These are phyloP conservation scores for Boletellus ananas DNA, from an alignment of 768 basidiomycete genomes.

Conservation along the genomic window DNA sequence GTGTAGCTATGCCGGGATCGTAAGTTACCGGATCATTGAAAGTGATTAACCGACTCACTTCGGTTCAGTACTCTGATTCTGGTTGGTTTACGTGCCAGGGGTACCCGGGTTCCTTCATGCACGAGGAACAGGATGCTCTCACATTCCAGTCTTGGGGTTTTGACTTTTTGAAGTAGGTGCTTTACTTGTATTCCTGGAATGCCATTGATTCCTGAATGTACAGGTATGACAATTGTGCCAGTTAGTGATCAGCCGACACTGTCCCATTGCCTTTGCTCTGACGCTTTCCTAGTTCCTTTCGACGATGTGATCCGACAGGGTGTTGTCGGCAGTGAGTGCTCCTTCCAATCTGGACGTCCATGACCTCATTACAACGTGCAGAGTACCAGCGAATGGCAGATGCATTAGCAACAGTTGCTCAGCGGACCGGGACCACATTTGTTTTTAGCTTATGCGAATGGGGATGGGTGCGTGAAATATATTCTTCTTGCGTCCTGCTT, in stretches of 20 bases:
- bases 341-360: background rate
- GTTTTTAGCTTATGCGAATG: constrained; percentile 64
- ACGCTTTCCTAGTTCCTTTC: constrained; percentile 43
- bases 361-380: constrained; percentile 21
- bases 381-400: constrained; percentile 59
- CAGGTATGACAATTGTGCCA: constrained; percentile 60
- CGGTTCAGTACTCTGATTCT: constrained; percentile 55
- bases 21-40: constrained; percentile 26
- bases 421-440: constrained; percentile 47
- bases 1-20: constrained; percentile 56
- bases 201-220: background rate
- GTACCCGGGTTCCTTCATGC: constrained; percentile 59
- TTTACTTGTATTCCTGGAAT: background rate
- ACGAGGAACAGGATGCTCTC: constrained; percentile 57
- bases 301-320: constrained; percentile 52
- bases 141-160: constrained; percentile 62
- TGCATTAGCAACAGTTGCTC: constrained; percentile 46
- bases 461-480: constrained; percentile 48
- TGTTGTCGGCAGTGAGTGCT: constrained; percentile 46
- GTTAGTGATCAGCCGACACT: constrained; percentile 26
- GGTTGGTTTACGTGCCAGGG: constrained; percentile 63
- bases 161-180: constrained; percentile 55
- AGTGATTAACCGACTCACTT: background rate
- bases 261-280: background rate
- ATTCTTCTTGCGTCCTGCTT: background rate